Evolutionary conservation across 164 flowering plant species (phyloP).

Genomic region (Aristolochia fimbriata): DNA sequence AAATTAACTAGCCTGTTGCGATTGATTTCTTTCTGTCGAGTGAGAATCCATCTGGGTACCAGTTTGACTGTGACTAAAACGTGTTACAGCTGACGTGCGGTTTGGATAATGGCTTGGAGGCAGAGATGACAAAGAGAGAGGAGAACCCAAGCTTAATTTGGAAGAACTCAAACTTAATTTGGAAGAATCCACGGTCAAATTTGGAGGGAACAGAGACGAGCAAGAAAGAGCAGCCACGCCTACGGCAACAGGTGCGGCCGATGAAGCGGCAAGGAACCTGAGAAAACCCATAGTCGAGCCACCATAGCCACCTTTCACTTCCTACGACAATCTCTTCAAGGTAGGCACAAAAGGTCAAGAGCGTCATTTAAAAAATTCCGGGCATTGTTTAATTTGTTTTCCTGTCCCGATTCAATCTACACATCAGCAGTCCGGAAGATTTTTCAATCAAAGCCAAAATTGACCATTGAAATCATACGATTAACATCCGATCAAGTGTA

Average conservation of each 20-base stretch:
- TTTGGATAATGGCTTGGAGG: background rate
- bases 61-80: background rate
- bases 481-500: too few species aligned
- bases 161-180: background rate
- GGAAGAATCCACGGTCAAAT: background rate
- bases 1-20: background rate
- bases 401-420: too few species aligned
- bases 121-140: too few species aligned
- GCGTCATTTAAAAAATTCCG: background rate
- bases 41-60: background rate
- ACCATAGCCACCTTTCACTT: background rate
- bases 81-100: background rate
- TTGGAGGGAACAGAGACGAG: background rate
- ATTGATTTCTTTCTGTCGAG: background rate
- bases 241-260: background rate
- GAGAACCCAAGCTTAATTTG: background rate
- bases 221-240: background rate
- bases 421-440: too few species aligned
- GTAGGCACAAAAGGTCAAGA: background rate
- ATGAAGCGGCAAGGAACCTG: background rate
- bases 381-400: too few species aligned
- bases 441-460: too few species aligned
- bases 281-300: background rate
- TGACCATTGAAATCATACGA: too few species aligned
- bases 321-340: background rate